These are phyloP conservation scores for Mrakia hoshinonis DNA, from an alignment of 768 basidiomycete species.

Conservation along the genomic window DNA sequence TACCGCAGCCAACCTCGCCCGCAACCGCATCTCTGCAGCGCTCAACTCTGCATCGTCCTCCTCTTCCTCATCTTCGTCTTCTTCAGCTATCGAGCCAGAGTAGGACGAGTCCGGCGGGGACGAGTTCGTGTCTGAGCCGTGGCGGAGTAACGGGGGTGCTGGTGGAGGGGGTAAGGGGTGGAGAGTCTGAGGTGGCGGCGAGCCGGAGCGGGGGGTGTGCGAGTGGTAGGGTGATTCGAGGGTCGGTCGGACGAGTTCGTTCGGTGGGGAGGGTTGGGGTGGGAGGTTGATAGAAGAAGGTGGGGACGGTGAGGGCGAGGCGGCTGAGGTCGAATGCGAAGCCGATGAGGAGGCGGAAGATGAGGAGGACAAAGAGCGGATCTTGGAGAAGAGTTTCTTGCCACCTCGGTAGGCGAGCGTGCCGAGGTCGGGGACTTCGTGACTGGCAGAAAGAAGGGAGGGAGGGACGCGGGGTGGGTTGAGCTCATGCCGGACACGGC, in stretches of 20 bases:
- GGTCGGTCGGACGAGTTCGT: not conserved
- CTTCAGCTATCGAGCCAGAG: not conserved
- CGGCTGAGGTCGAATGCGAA: not conserved
- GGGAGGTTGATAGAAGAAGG: not conserved
- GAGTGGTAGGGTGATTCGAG: not conserved
- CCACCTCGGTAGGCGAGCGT: slow-evolving; percentile 4
- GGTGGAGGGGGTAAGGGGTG: no score
- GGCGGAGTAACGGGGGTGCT: not conserved
- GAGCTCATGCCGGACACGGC: not conserved
- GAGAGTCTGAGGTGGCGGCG: no score
- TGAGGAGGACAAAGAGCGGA: not conserved
- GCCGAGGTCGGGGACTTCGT: slow-evolving; percentile 4
- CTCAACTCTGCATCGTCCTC: not conserved
- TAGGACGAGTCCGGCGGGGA: not conserved
- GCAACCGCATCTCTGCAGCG: no score
- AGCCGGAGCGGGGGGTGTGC: not conserved
- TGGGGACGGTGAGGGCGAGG: not conserved
- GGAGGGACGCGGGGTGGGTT: not conserved
- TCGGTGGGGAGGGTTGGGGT: not conserved
- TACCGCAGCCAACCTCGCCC: no score
- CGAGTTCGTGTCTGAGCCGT: not conserved
- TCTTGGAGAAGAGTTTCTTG: not conserved
- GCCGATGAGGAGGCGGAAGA: not conserved
- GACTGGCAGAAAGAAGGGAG: not conserved
- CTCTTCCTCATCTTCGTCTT: not conserved